Percentiles rank a stretch among this genome's conserved stretches.
Conservation (phyloP, 2,329 filamentous ascomycete species). For the Fusarium tuaranense region DNA sequence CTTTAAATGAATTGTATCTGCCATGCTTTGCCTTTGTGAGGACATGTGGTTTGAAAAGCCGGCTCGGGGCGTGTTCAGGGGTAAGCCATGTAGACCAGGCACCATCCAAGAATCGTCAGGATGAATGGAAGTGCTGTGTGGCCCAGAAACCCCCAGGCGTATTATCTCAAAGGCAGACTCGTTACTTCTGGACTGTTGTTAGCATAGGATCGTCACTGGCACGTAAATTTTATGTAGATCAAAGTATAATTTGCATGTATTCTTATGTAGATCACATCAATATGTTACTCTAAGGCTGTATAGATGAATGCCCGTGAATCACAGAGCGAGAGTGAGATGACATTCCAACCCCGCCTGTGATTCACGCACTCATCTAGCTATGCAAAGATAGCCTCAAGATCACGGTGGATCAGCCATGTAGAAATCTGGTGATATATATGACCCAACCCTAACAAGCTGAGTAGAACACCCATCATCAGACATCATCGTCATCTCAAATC, state of each 20-base stretch:
- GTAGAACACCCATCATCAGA: neutral
- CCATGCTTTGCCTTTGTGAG: neutral
- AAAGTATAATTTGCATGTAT: neutral
- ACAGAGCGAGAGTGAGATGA: too few relatives aligned
- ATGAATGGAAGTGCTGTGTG: neutral
- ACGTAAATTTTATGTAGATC: too few relatives aligned
- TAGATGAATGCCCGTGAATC: too few relatives aligned
- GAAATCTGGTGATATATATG: neutral
- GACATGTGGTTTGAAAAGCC: neutral
- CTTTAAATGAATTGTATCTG: too few relatives aligned
- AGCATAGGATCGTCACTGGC: too few relatives aligned
- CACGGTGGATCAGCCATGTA: neutral
- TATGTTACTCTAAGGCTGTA: neutral
- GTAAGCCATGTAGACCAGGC: neutral
- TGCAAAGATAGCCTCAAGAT: neutral
- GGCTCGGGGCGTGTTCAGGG: neutral
- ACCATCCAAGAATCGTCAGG: neutral
- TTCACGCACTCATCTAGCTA: neutral
- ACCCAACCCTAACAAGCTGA: neutral
- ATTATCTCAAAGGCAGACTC: too few relatives aligned
- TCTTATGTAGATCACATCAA: neutral
- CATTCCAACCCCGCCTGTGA: neutral
- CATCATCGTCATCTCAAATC: neutral
- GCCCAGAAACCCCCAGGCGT: neutral
- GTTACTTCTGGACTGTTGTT: too few relatives aligned